Percentiles rank a stretch among this genome's conserved stretches.
These are phyloP conservation scores for Podosphaera leucotricha DNA, from an alignment of 2,329 filamentous ascomycete species.

Conservation along the genomic window DNA sequence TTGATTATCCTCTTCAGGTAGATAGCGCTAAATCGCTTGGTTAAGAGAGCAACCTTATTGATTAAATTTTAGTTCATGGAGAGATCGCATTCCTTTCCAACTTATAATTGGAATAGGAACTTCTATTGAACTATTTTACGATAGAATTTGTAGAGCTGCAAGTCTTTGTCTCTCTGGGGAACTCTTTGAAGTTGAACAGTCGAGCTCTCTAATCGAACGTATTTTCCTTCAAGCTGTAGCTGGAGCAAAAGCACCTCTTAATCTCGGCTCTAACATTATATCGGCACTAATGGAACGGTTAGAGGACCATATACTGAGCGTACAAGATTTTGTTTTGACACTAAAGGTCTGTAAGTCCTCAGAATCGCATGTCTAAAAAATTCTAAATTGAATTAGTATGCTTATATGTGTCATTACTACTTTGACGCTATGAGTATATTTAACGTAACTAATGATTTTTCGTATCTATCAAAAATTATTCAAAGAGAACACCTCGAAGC, in stretches of 20 bases:
- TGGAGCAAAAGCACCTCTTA: constrained; percentile 29
- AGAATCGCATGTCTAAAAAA: neutral
- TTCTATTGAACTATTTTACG: constrained; percentile 57
- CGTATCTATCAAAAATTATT: constrained; percentile 17
- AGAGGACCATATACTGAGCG: constrained; percentile 52
- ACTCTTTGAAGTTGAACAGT: constrained; percentile 57
- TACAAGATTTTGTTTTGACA: constrained; percentile 46
- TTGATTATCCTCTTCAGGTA: constrained; percentile 45
- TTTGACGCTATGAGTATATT: constrained; percentile 52
- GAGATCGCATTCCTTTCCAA: constrained; percentile 52
- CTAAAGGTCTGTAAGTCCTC: constrained; percentile 30
- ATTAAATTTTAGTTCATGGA: constrained; percentile 31
- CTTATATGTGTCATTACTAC: constrained; percentile 71
- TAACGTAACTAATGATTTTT: constrained; percentile 16
- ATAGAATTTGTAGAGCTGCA: constrained; percentile 44
- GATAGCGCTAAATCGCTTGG: constrained; percentile 9
- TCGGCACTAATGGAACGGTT: constrained; percentile 45
- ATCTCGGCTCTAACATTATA: constrained; percentile 40
- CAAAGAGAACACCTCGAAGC: constrained; percentile 41
- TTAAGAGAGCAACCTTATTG: neutral
- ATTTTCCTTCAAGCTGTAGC: constrained; percentile 44
- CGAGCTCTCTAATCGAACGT: constrained; percentile 45
- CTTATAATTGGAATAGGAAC: constrained; percentile 62
- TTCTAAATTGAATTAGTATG: constrained; percentile 30
- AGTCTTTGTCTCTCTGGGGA: constrained; percentile 43